These are phyloP conservation scores for Salix dunnii DNA, from an alignment of 345 rosid species.

Conservation along the genomic window DNA sequence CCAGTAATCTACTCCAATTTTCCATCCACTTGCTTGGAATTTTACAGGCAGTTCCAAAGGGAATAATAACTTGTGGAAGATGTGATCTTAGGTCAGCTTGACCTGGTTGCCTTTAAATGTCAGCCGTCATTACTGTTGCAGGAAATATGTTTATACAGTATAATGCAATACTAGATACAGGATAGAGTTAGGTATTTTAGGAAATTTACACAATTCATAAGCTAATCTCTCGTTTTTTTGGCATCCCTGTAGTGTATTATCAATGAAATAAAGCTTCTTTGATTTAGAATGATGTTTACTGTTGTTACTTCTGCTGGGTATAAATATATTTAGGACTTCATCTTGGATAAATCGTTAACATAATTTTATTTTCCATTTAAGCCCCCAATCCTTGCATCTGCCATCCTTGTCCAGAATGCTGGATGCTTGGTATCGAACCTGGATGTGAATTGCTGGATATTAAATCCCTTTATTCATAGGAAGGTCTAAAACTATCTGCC, in stretches of 20 bases:
- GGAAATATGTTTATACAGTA: conserved; percentile 19
- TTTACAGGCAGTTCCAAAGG: conserved; percentile 6
- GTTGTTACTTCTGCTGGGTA: background rate
- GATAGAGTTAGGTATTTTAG: conserved; percentile 11
- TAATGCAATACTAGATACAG: conserved; percentile 25
- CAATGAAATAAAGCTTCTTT: conserved; percentile 19
- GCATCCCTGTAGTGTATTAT: conserved; percentile 8
- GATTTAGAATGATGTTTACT: background rate
- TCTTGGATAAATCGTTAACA: background rate
- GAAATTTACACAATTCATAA: conserved; percentile 24
- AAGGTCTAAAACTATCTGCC: background rate
- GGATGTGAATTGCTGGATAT: background rate
- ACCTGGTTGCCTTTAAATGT: conserved; percentile 14
- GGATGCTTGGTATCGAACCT: background rate
- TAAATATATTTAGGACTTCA: background rate
- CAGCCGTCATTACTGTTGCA: conserved; percentile 8
- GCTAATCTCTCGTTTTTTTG: conserved; percentile 3
- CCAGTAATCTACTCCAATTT: conserved; percentile 26
- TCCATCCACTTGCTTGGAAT: conserved; percentile 11
- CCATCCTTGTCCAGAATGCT: background rate
- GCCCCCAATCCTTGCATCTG: background rate
- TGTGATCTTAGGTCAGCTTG: conserved; percentile 16
- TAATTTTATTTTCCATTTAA: background rate
- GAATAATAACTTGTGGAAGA: conserved; percentile 24
- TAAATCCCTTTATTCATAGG: background rate